Conservation (phyloP, 192 early-diverging fungal species). For the Entomortierella parvispora region DNA sequence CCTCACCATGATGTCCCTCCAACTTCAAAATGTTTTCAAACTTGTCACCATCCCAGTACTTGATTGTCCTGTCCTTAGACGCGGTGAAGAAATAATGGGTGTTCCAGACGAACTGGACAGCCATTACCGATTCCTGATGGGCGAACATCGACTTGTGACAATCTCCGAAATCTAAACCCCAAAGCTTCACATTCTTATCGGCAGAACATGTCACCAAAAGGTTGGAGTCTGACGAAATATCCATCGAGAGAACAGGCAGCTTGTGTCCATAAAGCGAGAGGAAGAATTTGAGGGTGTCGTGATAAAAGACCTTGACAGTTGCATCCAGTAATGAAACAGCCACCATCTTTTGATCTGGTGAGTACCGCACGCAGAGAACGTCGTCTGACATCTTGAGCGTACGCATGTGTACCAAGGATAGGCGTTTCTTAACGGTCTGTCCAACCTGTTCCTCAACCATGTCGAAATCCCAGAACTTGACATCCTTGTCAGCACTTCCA, state of each 20-base stretch:
- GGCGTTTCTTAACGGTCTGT: conserved; percentile 57
- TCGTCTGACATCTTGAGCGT: conserved; percentile 96
- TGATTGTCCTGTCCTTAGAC: conserved; percentile 88
- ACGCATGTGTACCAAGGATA: conserved; percentile 86
- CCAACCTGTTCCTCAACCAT: conserved; percentile 64
- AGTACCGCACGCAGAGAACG: conserved; percentile 86
- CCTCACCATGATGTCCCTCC: conserved; percentile 92
- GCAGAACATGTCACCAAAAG: conserved; percentile 94
- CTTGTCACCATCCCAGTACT: conserved; percentile 98
- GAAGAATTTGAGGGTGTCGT: conserved; percentile 96
- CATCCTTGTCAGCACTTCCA: conserved; percentile 92
- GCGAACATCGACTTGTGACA: conserved; percentile 95
- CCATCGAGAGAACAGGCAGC: conserved; percentile 97
- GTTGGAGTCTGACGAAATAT: conserved; percentile 94
- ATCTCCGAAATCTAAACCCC: conserved; percentile 99
- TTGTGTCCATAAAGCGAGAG: conserved; percentile 98
- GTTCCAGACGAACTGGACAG: conserved; percentile 88
- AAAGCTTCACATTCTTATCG: conserved; percentile 98
- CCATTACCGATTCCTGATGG: conserved; percentile 93
- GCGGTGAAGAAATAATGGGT: conserved; percentile 97
- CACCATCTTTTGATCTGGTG: conserved; percentile 86
- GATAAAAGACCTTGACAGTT: conserved; percentile 97
- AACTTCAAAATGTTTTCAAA: conserved; percentile 96
- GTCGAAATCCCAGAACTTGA: conserved; percentile 98
- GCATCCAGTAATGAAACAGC: conserved; percentile 93